Evolutionary conservation across 768 basidiomycete species (phyloP).

Genomic region (Xanthoconium purpureum): DNA sequence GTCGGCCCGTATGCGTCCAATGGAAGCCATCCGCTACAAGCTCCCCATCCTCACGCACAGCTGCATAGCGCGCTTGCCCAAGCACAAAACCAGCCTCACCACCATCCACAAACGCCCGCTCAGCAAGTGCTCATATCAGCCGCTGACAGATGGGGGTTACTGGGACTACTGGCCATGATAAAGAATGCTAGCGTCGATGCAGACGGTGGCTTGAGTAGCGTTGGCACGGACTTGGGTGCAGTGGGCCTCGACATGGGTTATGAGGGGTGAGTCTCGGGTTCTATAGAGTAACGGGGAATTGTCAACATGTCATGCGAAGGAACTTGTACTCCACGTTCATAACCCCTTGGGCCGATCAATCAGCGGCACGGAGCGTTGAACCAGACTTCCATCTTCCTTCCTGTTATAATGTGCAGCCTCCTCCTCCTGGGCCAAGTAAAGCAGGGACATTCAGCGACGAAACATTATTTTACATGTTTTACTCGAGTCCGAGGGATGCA

Average conservation of each 20-base stretch:
- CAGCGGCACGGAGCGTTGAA: slow-evolving; percentile 80
- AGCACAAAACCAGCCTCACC: slow-evolving; percentile 36
- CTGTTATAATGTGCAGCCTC: slow-evolving; percentile 91
- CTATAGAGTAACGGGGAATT: slow-evolving; percentile 14
- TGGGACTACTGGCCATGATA: slow-evolving; percentile 83
- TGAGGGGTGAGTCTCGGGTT: slow-evolving; percentile 60
- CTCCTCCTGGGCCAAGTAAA: slow-evolving; percentile 78
- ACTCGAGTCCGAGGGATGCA: slow-evolving; percentile 86
- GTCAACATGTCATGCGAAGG: slow-evolving; percentile 35
- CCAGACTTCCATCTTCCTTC: slow-evolving; percentile 88
- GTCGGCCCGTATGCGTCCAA: slow-evolving; percentile 35
- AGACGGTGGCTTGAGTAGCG: slow-evolving; percentile 76
- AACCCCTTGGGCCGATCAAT: slow-evolving; percentile 94
- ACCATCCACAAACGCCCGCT: slow-evolving; percentile 81
- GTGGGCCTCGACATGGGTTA: slow-evolving; percentile 89
- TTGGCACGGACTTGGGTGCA: slow-evolving; percentile 89
- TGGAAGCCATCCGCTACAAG: slow-evolving; percentile 36
- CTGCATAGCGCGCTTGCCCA: slow-evolving; percentile 30
- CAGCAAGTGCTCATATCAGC: slow-evolving; percentile 91
- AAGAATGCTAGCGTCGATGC: slow-evolving; percentile 73
- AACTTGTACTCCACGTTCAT: slow-evolving; percentile 91
- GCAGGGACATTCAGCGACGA: slow-evolving; percentile 89
- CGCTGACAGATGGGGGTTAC: slow-evolving; percentile 92
- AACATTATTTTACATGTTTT: slow-evolving; percentile 98
- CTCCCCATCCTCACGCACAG: slow-evolving; percentile 35